These are phyloP conservation scores for Scheffersomyces segobiensis DNA, from an alignment of 1,139 yeast species.

Conservation along the genomic window DNA sequence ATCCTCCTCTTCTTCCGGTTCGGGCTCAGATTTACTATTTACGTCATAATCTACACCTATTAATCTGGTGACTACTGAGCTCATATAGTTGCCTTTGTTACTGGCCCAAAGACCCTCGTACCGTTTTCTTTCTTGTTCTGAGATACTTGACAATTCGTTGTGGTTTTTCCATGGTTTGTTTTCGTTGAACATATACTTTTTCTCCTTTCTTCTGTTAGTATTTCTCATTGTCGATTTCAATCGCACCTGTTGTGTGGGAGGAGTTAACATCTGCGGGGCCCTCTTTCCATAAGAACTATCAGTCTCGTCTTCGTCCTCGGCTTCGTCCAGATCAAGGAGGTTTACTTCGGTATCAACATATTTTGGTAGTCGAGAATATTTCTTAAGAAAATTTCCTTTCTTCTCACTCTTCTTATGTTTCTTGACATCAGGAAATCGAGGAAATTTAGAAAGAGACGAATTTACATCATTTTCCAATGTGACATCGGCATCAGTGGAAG, in stretches of 20 bases:
- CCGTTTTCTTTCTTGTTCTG: slow-evolving; percentile 76
- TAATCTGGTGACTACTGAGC: slow-evolving; percentile 35
- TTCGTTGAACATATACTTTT: slow-evolving; percentile 65
- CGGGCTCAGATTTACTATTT: slow-evolving; percentile 8
- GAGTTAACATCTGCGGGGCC: slow-evolving; percentile 9
- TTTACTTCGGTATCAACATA: slow-evolving; percentile 17
- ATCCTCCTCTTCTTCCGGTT: slow-evolving; percentile 20
- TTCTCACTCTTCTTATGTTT: slow-evolving; percentile 6
- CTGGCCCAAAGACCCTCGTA: slow-evolving; percentile 95
- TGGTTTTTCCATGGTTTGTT: slow-evolving; percentile 97
- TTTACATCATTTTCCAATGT: not conserved
- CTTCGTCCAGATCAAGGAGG: slow-evolving; percentile 13
- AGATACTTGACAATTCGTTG: slow-evolving; percentile 55
- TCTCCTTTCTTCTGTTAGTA: slow-evolving; percentile 42
- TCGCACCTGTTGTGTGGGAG: slow-evolving; percentile 32
- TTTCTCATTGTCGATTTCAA: slow-evolving; percentile 72
- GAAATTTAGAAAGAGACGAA: slow-evolving; percentile 6
- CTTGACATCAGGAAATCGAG: slow-evolving; percentile 15
- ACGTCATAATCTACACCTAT: slow-evolving; percentile 33
- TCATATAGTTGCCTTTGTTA: slow-evolving; percentile 68
- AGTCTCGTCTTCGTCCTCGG: slow-evolving; percentile 12
- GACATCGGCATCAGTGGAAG: not conserved
- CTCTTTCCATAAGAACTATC: slow-evolving; percentile 3
- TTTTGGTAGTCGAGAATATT: slow-evolving; percentile 13
- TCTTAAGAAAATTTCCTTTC: slow-evolving; percentile 9